These are phyloP conservation scores for Termitomyces heimii DNA, from an alignment of 768 basidiomycete genomes.

Conservation along the genomic window DNA sequence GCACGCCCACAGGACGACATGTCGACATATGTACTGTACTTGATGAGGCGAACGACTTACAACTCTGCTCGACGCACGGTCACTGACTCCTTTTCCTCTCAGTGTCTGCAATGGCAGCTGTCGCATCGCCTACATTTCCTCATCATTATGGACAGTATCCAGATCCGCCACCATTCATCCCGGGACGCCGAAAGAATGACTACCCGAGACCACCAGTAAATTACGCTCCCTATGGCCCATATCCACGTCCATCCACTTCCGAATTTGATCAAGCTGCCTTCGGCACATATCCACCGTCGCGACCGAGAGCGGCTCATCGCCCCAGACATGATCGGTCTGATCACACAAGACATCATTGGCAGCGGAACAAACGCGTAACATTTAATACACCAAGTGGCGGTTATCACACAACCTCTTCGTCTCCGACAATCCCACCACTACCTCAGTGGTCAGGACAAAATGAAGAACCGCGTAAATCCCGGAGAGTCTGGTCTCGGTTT, in stretches of 20 bases:
- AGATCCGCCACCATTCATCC: neutral
- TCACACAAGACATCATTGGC: neutral
- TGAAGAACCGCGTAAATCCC: neutral
- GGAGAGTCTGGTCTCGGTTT: neutral
- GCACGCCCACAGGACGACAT: neutral
- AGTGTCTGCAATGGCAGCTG: neutral
- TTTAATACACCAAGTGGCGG: neutral
- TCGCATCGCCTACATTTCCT: neutral
- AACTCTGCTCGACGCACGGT: neutral
- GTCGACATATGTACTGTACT: neutral
- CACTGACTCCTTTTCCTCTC: neutral
- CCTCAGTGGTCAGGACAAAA: neutral
- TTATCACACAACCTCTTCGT: neutral
- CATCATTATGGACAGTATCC: neutral
- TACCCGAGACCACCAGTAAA: neutral
- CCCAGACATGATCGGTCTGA: neutral
- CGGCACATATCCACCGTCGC: neutral
- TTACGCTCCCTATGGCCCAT: neutral
- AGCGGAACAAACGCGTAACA: neutral
- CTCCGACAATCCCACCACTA: neutral
- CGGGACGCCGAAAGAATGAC: neutral
- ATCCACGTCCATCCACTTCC: neutral
- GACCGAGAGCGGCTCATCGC: no score
- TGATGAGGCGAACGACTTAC: neutral
- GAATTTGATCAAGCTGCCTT: neutral